Percentiles rank a stretch among this genome's conserved stretches.
These are phyloP conservation scores for Globisporangium spiculum DNA, from an alignment of 352 stramenopile species.

Conservation along the genomic window DNA sequence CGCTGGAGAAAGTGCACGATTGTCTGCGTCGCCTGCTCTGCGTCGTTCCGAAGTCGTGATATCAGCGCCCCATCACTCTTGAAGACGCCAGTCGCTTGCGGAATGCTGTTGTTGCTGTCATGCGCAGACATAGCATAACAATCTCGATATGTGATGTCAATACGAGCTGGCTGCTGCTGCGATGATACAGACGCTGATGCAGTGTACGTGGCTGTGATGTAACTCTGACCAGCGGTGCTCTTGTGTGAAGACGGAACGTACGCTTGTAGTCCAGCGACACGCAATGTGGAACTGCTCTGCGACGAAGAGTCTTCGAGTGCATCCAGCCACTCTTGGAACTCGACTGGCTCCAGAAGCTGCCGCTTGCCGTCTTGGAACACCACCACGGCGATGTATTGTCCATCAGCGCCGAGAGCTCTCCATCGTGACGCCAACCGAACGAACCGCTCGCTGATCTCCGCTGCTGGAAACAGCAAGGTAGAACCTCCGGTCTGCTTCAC, in stretches of 20 bases:
- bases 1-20: conserved; percentile 31
- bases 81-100: not conserved
- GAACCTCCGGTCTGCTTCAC: conserved; percentile 5
- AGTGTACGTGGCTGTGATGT: conserved; percentile 3
- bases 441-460: conserved; percentile 48
- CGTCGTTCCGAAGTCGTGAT: conserved; percentile 23
- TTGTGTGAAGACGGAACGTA: conserved; percentile 14
- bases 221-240: not conserved
- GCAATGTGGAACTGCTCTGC: too few species aligned
- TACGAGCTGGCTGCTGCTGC: conserved; percentile 7
- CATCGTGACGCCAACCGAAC: conserved; percentile 28
- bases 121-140: conserved; percentile 12
- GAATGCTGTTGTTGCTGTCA: not conserved
- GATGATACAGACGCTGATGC: conserved; percentile 1
- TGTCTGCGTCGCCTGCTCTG: conserved; percentile 18
- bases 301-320: conserved; percentile 3
- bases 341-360: conserved; percentile 14
- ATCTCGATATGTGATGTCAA: conserved; percentile 20
- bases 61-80: not conserved
- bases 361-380: conserved; percentile 13
- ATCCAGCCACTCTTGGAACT: conserved; percentile 26
- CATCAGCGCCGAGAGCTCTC: not conserved
- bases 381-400: conserved; percentile 18
- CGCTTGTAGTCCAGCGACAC: conserved; percentile 21
- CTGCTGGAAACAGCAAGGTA: conserved; percentile 18